Evolutionary conservation across 2,329 filamentous ascomycete genomes (phyloP).

Genomic region (Didymella segeticola): DNA sequence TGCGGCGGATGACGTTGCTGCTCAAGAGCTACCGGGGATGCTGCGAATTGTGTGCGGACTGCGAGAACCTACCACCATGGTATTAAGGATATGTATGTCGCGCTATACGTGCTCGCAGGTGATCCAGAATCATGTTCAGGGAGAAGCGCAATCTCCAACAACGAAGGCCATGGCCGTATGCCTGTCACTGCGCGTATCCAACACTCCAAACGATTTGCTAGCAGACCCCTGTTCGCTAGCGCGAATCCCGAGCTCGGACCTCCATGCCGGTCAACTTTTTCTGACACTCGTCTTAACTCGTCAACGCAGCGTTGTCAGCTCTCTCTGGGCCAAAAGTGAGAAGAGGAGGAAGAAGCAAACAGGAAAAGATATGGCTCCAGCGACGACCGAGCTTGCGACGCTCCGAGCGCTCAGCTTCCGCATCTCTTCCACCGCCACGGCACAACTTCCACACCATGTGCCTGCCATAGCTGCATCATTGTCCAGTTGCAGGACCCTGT

Average conservation of each 20-base stretch:
- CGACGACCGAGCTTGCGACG: slow-evolving; percentile 37
- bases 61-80: slow-evolving; percentile 45
- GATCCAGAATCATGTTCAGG: slow-evolving; percentile 41
- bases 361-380: slow-evolving; percentile 36
- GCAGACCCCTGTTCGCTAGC: slow-evolving; percentile 32
- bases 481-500: slow-evolving; percentile 61
- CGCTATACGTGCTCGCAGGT: slow-evolving; percentile 29
- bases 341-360: background rate
- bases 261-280: slow-evolving; percentile 35
- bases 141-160: slow-evolving; percentile 30
- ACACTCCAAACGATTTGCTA: slow-evolving; percentile 22
- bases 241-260: slow-evolving; percentile 16
- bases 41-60: background rate
- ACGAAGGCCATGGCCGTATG: slow-evolving; percentile 29
- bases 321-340: background rate
- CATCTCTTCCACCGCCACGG: slow-evolving; percentile 73
- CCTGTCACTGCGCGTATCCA: slow-evolving; percentile 28
- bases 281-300: slow-evolving; percentile 13
- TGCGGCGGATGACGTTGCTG: slow-evolving; percentile 43
- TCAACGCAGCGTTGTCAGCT: background rate
- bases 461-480: slow-evolving; percentile 69
- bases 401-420: slow-evolving; percentile 65
- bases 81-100: slow-evolving; percentile 39
- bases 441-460: slow-evolving; percentile 75
- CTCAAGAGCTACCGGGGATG: slow-evolving; percentile 1